Percentiles rank a stretch among this genome's conserved stretches.
Conservation (phyloP, 352 stramenopile species). For the Globisporangium takayamanum region DNA sequence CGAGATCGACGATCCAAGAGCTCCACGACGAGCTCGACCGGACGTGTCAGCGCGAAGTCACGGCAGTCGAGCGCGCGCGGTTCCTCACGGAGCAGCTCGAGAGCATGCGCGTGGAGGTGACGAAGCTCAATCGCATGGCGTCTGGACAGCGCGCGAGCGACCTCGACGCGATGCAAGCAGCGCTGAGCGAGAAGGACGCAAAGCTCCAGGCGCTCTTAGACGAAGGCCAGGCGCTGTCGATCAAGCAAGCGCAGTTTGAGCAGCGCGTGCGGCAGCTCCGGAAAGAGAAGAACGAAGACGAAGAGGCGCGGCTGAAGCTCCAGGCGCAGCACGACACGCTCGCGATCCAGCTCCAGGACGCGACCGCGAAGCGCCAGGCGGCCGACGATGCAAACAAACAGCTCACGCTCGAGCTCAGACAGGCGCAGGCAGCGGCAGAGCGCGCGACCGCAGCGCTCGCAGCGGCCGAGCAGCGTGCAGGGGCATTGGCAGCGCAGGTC, state of each 20-base stretch:
- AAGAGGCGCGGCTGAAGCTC: constrained; percentile 45
- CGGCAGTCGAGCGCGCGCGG: constrained; percentile 50
- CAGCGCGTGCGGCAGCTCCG: constrained; percentile 56
- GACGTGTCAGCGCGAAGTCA: constrained; percentile 56
- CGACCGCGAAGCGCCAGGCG: constrained; percentile 35
- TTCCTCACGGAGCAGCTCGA: constrained; percentile 63
- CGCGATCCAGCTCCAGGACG: constrained; percentile 37
- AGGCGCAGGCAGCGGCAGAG: constrained; percentile 17
- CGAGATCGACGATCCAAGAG: constrained; percentile 54
- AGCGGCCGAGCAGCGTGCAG: constrained; percentile 21
- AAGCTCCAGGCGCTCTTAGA: constrained; percentile 62
- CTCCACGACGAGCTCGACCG: constrained; percentile 76
- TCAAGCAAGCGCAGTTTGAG: constrained; percentile 75
- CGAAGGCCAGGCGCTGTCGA: constrained; percentile 66
- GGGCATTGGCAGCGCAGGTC: constrained; percentile 14
- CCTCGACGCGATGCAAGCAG: constrained; percentile 50
- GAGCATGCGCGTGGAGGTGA: constrained; percentile 49
- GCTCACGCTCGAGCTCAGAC: constrained; percentile 29
- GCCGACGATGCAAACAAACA: constrained; percentile 48
- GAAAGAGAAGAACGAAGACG: constrained; percentile 76
- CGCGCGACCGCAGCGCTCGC: constrained; percentile 22
- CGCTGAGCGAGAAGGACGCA: constrained; percentile 64
- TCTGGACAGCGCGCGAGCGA: constrained; percentile 35
- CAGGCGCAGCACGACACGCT: constrained; percentile 50
- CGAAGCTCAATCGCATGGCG: constrained; percentile 41